phyloP scores from a whole-genome alignment of 345 rosid genomes.

The Adansonia digitata region DNA sequence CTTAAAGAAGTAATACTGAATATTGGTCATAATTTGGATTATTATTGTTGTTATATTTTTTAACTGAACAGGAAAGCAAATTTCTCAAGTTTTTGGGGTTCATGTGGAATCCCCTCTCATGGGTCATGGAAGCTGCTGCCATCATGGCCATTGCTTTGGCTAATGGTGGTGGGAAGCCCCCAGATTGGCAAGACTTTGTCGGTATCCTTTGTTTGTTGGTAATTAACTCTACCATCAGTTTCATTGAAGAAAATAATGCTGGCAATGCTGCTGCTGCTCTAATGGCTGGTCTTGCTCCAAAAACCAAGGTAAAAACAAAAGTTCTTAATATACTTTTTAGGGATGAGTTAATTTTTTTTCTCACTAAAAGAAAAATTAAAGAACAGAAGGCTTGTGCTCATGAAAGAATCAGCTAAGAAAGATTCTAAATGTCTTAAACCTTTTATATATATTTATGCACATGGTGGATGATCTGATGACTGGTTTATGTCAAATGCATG shows the following conservation, averaged over 20 bases:
- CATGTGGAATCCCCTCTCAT: neutral
- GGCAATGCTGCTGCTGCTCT: constrained; percentile 73
- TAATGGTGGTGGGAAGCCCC: neutral
- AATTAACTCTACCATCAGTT: constrained; percentile 81
- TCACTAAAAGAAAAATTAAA: too few relatives aligned
- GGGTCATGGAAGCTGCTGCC: neutral
- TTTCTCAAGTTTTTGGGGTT: neutral
- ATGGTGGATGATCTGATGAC: neutral
- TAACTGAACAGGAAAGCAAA: neutral
- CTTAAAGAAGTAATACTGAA: too few relatives aligned
- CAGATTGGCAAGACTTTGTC: neutral
- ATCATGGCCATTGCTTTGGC: neutral
- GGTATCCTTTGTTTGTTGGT: constrained; percentile 36
- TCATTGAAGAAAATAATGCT: constrained; percentile 81
- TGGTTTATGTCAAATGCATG: neutral
- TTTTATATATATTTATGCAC: neutral
- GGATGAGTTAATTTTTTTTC: too few relatives aligned
- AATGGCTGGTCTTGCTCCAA: neutral
- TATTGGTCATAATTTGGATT: neutral
- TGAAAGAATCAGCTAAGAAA: too few relatives aligned
- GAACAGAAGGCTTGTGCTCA: too few relatives aligned
- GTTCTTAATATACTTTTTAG: too few relatives aligned
- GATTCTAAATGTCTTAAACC: neutral
- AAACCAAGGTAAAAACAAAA: constrained; percentile 28
- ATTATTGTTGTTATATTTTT: too few relatives aligned